Percentiles rank a stretch among this genome's conserved stretches.
phyloP scores from a whole-genome alignment of 169 alveolate species.

The Fabrea salina region DNA sequence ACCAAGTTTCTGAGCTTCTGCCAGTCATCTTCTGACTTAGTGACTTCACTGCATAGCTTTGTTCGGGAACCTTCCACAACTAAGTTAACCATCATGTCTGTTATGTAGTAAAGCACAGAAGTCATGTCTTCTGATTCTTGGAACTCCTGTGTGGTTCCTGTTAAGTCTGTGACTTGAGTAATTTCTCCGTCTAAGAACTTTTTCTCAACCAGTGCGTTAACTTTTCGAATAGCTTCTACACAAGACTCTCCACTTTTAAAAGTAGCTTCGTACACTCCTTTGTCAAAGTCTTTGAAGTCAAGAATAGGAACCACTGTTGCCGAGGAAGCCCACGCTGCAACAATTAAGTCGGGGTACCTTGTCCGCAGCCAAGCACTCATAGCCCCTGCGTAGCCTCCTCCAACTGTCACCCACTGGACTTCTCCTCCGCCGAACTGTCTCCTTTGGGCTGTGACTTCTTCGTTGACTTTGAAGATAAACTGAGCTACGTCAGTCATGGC shows the following conservation, averaged over 20 bases:
- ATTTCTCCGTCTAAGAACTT: not conserved
- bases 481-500: conserved; percentile 5
- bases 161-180: conserved; percentile 22
- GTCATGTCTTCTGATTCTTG: conserved; percentile 46
- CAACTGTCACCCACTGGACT: conserved; percentile 48
- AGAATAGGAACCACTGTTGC: conserved; percentile 43
- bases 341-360: conserved; percentile 54
- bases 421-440: not conserved
- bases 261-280: conserved; percentile 28
- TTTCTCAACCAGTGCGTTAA: not conserved
- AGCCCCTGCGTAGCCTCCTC: conserved; percentile 79
- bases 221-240: not conserved
- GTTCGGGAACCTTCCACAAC: conserved; percentile 56
- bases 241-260: conserved; percentile 32
- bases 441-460: not conserved
- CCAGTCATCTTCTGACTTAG: not conserved
- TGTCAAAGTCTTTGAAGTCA: conserved; percentile 42
- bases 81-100: conserved; percentile 41
- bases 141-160: conserved; percentile 28
- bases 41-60: conserved; percentile 41
- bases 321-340: conserved; percentile 66
- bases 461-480: not conserved
- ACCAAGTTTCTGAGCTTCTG: conserved; percentile 23
- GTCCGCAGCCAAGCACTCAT: conserved; percentile 73
- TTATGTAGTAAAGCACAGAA: conserved; percentile 31